Evolutionary conservation across 108 stramenopile genomes (phyloP), one percentile per base, ranked within the genome.

Genomic region (Nitzschia sp.): DNA sequence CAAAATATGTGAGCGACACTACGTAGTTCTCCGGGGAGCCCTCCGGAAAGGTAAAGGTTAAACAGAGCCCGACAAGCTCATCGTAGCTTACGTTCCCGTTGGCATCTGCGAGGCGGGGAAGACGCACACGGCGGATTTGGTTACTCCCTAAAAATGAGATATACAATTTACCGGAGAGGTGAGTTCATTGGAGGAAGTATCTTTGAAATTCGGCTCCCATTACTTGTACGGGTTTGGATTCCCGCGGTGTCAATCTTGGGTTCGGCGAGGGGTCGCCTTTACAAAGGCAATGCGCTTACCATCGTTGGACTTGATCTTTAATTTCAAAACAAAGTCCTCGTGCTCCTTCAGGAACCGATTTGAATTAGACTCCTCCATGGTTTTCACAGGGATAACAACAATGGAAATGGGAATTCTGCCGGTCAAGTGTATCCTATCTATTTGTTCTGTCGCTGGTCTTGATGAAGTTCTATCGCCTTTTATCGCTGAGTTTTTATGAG

Each of bases 111-210:
- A 90, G 59, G 25, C 78, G 79, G 31, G 85, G 66, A 41, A 89
- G 76, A 41, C 72, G 67, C 47, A 89, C 73, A 9, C 88, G 78
- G 13, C 88, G 85, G 50, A 82, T 83, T 72, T 85, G 79, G 35
- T 57, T 61, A 66, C 69, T 34, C 2, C 63, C 77, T 80, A 19
- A 13, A 63, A 53, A 3, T 46, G 48, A 45, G 33, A 53, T 30
- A n/a, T n/a, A n/a, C n/a, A n/a, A n/a, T n/a, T n/a, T n/a, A n/a
- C n/a, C n/a, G n/a, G n/a, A n/a, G n/a, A n/a, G n/a, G n/a, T n/a
- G n/a, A n/a, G n/a, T n/a, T n/a, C n/a, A n/a, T n/a, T n/a, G n/a
- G n/a, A n/a, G n/a, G n/a, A n/a, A n/a, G n/a, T n/a, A n/a, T n/a
- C n/a, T n/a, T n/a, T n/a, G n/a, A n/a, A n/a, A n/a, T n/a, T n/a